phyloP scores from a whole-genome alignment of 2,329 filamentous ascomycete species.

The Phaeophleospora eucalypticola region DNA sequence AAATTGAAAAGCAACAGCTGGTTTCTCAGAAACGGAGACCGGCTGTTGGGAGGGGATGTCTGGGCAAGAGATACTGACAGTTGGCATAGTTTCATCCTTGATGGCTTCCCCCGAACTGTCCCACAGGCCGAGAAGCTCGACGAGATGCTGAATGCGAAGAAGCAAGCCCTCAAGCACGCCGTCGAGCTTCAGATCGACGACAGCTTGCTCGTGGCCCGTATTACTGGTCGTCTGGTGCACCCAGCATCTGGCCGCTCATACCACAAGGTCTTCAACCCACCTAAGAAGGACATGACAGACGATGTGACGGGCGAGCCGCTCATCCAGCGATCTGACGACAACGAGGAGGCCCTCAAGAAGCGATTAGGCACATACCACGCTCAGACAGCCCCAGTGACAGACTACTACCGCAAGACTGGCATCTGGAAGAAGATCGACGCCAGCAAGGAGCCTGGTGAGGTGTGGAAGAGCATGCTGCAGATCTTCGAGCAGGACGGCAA shows the following conservation, averaged over 20 bases:
- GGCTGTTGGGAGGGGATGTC: not conserved
- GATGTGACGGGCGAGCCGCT: slow-evolving; percentile 95
- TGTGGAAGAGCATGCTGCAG: slow-evolving; percentile 88
- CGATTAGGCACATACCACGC: slow-evolving; percentile 87
- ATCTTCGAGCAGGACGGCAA: slow-evolving; percentile 61
- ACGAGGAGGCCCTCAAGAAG: slow-evolving; percentile 93
- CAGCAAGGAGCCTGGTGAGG: slow-evolving; percentile 89
- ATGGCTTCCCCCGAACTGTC: slow-evolving; percentile 96
- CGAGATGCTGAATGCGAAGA: slow-evolving; percentile 74
- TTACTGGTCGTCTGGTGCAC: slow-evolving; percentile 93
- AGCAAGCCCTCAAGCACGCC: slow-evolving; percentile 87
- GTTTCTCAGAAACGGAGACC: not conserved
- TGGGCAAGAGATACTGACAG: slow-evolving; percentile 8
- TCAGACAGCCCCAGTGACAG: slow-evolving; percentile 87
- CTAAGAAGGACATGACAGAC: slow-evolving; percentile 89
- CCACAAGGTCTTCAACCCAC: slow-evolving; percentile 98
- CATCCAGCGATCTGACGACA: slow-evolving; percentile 95
- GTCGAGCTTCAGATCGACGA: slow-evolving; percentile 97
- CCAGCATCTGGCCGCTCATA: slow-evolving; percentile 94
- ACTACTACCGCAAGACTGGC: slow-evolving; percentile 94
- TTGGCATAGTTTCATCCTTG: slow-evolving; percentile 80
- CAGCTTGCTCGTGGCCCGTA: slow-evolving; percentile 84
- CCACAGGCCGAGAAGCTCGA: slow-evolving; percentile 93
- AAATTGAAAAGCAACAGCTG: not conserved
- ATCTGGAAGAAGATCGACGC: slow-evolving; percentile 97